Evolutionary conservation across 768 basidiomycete genomes (phyloP), one percentile per base, ranked within the genome.

Genomic region (Suillus paluster): DNA sequence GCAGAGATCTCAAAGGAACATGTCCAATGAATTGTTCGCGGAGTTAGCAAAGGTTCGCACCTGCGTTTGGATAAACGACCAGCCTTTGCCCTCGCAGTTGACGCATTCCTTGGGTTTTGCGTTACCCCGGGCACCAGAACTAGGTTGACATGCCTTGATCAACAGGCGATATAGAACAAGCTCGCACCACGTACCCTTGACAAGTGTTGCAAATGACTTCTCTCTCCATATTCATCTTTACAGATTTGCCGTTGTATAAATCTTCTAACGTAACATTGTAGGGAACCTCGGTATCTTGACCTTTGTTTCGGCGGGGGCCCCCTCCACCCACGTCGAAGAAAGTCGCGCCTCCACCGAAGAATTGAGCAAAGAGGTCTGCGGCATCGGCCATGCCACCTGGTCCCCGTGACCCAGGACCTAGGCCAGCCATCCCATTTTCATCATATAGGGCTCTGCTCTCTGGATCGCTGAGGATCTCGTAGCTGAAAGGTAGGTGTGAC

Each of bases 241-340:
- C 89, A 11, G 83, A 84, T 76, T 95, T 96, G 34, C 96, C 97
- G 60, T 90, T 92, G 77, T 94, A 98, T 23, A 96, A 79, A 73
- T 99, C 96, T 75, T 97, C 96, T 34, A 99, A 81, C 5, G 92
- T 90, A 58, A 97, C 92, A 44, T 92, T 83, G 72, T 96, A 91
- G 4, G 88, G 85, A 65, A 94, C 87, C 50, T 88, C 79, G 23
- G 89, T 85, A 71, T 95, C 88, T 67, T 90, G 82, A 17, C 90
- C 90, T 67, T 85, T 87, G 65, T 84, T 77, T 65, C 81, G 77
- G 63, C 79, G 76, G 57, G 75, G 70, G 19, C 80, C 78, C 67
- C 82, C 83, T 56, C 86, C 82, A 49, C 83, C 86, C 68, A 91
- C 91, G 58, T 85, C 83, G 69, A 94, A 94, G 59, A 81, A 81